These are phyloP conservation scores for Heteromeles arbutifolia DNA, from an alignment of 306 rosid genomes.

Conservation along the genomic window DNA sequence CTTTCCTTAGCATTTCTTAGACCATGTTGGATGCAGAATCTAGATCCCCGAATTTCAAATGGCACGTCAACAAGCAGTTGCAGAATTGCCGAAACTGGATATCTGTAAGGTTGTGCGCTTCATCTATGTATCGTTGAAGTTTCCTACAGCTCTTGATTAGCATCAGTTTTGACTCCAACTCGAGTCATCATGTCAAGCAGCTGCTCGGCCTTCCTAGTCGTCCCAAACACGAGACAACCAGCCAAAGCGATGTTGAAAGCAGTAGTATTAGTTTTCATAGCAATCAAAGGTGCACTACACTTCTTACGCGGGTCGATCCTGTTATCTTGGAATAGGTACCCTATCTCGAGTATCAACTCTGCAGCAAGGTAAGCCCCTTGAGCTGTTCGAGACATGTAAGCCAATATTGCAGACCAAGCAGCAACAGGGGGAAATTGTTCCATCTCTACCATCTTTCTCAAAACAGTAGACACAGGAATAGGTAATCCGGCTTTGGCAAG, in stretches of 20 bases:
- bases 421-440: conserved; percentile 60
- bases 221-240: conserved; percentile 66
- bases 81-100: conserved; percentile 60
- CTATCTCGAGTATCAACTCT: conserved; percentile 75
- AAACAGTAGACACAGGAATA: conserved; percentile 56
- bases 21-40: conserved; percentile 75
- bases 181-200: conserved; percentile 82
- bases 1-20: conserved; percentile 73
- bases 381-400: conserved; percentile 62
- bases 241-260: conserved; percentile 74
- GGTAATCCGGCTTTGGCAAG: conserved; percentile 65
- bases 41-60: conserved; percentile 81
- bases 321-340: conserved; percentile 74
- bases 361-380: conserved; percentile 80
- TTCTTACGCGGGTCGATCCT: conserved; percentile 79
- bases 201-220: conserved; percentile 74
- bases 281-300: conserved; percentile 56
- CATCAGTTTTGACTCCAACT: conserved; percentile 65
- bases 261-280: conserved; percentile 66
- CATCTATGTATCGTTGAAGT: conserved; percentile 66
- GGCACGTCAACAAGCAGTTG: conserved; percentile 71
- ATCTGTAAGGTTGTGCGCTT: conserved; percentile 58
- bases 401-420: conserved; percentile 81
- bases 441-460: conserved; percentile 63
- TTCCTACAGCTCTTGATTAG: conserved; percentile 64